Base-by-base conservation (phyloP, 1,284 basidiomycete species). In the Ceratobasidium theobromae region DNA sequence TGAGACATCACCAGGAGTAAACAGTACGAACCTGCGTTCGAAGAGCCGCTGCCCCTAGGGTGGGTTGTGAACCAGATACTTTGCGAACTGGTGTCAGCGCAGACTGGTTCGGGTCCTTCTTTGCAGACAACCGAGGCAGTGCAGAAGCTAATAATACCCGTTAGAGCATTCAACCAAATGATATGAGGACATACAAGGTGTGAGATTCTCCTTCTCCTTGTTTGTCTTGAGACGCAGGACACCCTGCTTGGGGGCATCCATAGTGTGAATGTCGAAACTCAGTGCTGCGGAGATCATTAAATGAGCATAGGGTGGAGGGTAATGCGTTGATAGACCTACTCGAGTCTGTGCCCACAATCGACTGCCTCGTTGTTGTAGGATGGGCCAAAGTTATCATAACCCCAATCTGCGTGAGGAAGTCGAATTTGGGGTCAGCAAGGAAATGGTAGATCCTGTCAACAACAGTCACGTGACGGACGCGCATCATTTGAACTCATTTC, bases 221-320 rank as follows among this genome's bases (percentile, higher is more conserved):
- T 41, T 32, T 21, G 60, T 28, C 60, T 53, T 52, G 16, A 64
- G 23, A 16, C 40, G 60, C 27, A 64, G 49, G 60, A 64, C 60
- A n/a, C 60, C 60, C 49, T 64, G 60, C 38, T 64, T 64, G 40
- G 60, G 60, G 49, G 48, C 60, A 53, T 64, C 60, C 60, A 53
- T 64, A 9, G 60, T 52, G 33, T 48, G 49, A 16, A 49, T 38
- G 23, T 25, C 45, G 46, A 49, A 35, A 32, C 57, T 62, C 57
- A 45, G 57, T 25, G 27, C 57, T 62, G 12, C 30, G 8, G 16
- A 58, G 27, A 14, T 45, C 14, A 32, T 28, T 21, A n/a, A 1
- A 45, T 11, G 14, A 3, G 25, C 18, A 45, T 45, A 46, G 8
- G 27, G 28, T 5, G 27, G 14, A 43, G 9, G 12, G 27, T 51